Percentiles rank a stretch among this genome's conserved stretches.
phyloP scores from a whole-genome alignment of 495 filamentous ascomycete species.

The Neurospora hispaniola region DNA sequence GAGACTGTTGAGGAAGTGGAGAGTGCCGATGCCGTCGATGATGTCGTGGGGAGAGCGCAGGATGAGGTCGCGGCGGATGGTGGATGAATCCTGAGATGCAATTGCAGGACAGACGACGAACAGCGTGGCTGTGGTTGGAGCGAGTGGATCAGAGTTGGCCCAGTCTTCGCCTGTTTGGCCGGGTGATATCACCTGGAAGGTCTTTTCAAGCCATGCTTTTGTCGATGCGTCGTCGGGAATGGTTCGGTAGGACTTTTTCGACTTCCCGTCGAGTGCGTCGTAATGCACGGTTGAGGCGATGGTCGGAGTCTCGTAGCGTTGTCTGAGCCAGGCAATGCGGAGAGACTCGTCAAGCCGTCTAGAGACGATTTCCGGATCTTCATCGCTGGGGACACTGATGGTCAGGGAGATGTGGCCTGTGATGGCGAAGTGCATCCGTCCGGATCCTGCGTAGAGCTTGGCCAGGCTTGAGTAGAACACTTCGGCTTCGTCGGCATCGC shows the following conservation, averaged over 20 bases:
- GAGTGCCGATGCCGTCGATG: constrained; percentile 39
- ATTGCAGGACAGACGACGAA: constrained; percentile 23
- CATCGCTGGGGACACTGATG: not conserved
- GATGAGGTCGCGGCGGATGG: constrained; percentile 25
- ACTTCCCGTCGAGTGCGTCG: constrained; percentile 14
- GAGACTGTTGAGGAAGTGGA: constrained; percentile 27
- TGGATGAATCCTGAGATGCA: not conserved
- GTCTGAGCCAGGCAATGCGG: constrained; percentile 28
- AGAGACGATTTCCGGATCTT: not conserved
- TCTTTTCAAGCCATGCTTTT: constrained; percentile 26
- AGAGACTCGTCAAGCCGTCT: constrained; percentile 20
- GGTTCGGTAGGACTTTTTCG: constrained; percentile 30
- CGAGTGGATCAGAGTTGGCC: constrained; percentile 32
- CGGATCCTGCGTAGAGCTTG: constrained; percentile 28
- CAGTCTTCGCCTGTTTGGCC: constrained; percentile 25
- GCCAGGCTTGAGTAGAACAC: constrained; percentile 29
- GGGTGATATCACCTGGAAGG: constrained; percentile 23
- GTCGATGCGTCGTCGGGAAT: constrained; percentile 8
- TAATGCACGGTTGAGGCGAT: constrained; percentile 29
- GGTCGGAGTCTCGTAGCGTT: constrained; percentile 35
- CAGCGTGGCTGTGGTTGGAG: constrained; percentile 25
- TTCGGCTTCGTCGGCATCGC: constrained; percentile 36
- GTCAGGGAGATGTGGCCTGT: constrained; percentile 17
- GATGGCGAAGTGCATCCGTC: constrained; percentile 32
- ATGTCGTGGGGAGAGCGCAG: constrained; percentile 37